Base-by-base conservation (phyloP, 2,329 filamentous ascomycete species). In the Juglanconis juglandina region DNA sequence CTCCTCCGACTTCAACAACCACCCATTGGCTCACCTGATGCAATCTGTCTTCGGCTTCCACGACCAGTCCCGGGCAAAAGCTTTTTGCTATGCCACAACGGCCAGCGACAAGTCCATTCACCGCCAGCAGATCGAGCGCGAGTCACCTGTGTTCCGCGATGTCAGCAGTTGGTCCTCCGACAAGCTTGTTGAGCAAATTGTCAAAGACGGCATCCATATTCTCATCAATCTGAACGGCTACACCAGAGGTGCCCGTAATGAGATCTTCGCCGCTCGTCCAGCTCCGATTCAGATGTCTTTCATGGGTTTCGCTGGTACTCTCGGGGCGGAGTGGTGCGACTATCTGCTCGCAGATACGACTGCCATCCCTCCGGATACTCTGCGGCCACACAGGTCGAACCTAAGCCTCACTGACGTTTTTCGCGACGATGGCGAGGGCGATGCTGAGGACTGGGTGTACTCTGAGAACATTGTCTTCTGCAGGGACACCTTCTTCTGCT, bases 251-350 rank as follows among this genome's bases (percentile, higher is more conserved):
- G 95, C 95, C n/a, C 87, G 93, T 32, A 99, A 99, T 68, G 95
- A 99, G 71, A 89, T 99, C 4, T 99, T 99, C 72, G 95, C 95
- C 30, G 95, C 95, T 30, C 87, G 96, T 33, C 92, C 95, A 14
- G 92, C 93, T 2, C 95, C 95, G 0, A 92, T 99, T 48, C 95
- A 99, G 66, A 99, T 99, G 95, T 96, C 95, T 0, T 99, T 99
- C 70, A 99, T 99, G 95, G 95, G 95, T 0, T 99, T 99, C 71
- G 95, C 95, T 0, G 95, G 95, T 9, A 97, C 94, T 0, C 79
- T 99, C 1, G 95, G 95, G 5, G 95, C 95, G 3, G 95, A 99
- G 71, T 99, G 95, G 95, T 99, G 95, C 68, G 95, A 99, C 72
- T 99, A 99, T 70, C 87, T 99, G 14, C 83, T 98, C 33, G 93